These are phyloP conservation scores for Talaromyces islandicus DNA, from an alignment of 2,329 filamentous ascomycete genomes.

Conservation along the genomic window DNA sequence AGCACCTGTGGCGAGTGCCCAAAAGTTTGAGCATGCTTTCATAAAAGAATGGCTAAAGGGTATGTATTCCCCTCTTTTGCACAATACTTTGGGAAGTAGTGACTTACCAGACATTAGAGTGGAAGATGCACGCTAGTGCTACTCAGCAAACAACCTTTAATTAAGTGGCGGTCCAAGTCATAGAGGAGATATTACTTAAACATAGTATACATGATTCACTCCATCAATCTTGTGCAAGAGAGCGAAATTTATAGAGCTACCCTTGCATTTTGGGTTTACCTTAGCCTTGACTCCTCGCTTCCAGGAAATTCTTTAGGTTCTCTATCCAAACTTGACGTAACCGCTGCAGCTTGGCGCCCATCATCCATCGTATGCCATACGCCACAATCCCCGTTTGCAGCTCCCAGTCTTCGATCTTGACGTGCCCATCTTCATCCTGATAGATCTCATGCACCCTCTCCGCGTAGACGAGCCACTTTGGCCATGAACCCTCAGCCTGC, in stretches of 20 bases:
- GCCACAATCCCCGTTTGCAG: background rate
- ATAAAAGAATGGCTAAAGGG: conserved; percentile 46
- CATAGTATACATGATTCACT: background rate
- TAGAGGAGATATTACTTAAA: background rate
- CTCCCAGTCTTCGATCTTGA: background rate
- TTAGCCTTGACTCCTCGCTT: background rate
- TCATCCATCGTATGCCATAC: background rate
- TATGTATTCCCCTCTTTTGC: conserved; percentile 8
- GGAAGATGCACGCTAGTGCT: background rate
- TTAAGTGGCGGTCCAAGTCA: background rate
- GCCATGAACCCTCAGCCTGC: background rate
- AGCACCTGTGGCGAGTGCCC: conserved; percentile 39
- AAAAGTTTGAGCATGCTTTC: conserved; percentile 41
- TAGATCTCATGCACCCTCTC: background rate
- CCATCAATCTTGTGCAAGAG: background rate
- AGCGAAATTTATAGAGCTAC: background rate
- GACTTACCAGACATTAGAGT: background rate
- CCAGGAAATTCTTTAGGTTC: background rate
- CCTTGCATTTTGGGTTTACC: background rate
- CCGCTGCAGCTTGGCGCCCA: background rate
- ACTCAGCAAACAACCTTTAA: background rate
- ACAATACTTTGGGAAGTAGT: background rate
- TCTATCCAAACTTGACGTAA: background rate
- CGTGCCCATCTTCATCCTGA: background rate
- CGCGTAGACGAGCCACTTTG: background rate